Base-by-base conservation (phyloP, 2,329 filamentous ascomycete species). In the Rutstroemia sp. region DNA sequence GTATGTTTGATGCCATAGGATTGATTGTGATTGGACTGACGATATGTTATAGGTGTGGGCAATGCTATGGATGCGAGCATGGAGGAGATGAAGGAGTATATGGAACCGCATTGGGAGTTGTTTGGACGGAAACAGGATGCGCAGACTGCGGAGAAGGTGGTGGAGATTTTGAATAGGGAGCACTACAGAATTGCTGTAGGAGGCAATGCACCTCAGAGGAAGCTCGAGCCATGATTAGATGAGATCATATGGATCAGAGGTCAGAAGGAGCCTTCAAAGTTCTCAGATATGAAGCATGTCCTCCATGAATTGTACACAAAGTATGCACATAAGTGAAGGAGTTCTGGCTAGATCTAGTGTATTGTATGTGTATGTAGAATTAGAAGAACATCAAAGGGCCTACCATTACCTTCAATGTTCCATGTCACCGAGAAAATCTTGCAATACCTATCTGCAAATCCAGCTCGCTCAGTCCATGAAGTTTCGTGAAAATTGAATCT, bases 91-190 rank as follows among this genome's bases (percentile, higher is more conserved):
- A 70, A 71, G 57, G 64, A 70, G 14, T 69, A 73, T n/a, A 64
- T 80, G 38, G 73, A 78, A 40, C 67, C 72, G 5, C 76, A 78
- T 64, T 85, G 82, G 79, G 71, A 74, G 19, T 75, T 82, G 56
- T 72, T 86, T 16, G 81, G 77, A 16, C 76, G 80, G 61, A 74
- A 74, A 60, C 78, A 76, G 67, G 72, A 73, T 17, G 65, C 76
- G 14, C 75, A 76, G 38, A 78, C 76, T 6, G 72, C 78, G 6
- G 75, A 81, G 59, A 79, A 81, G 67, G 75, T 83, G 21, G 76
- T 82, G 65, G 78, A 84, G 66, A 67, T 83, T 38, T 72, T 86
- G 54, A 77, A 75, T 54, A 75, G 71, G 57, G 75, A 81, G 65
- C 76, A 76, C 56, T 78, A 78, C 64, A 62, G 61, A 44, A 57